Conservation (phyloP, 768 basidiomycete genomes). For the Leccinum broughii region DNA sequence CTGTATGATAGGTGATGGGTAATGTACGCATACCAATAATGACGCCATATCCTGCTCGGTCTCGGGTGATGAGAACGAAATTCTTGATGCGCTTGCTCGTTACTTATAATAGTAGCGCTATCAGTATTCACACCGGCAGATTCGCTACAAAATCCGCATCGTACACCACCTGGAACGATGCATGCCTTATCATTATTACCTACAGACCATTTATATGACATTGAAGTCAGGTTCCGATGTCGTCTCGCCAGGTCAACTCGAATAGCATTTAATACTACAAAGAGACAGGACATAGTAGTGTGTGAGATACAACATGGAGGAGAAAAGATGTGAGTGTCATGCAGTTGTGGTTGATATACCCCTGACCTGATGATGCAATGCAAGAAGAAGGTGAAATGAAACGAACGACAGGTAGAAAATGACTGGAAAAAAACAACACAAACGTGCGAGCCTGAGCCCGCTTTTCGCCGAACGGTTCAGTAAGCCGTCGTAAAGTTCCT, state of each 20-base stretch:
- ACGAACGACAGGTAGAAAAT: constrained; percentile 15
- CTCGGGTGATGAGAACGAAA: too few species aligned
- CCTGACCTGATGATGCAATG: constrained; percentile 11
- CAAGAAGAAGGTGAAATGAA: constrained; percentile 15
- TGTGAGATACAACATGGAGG: constrained; percentile 15
- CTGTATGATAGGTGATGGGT: neutral
- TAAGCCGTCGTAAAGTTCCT: constrained; percentile 61
- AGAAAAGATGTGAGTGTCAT: constrained; percentile 3
- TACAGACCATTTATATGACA: neutral
- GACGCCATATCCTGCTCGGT: too few species aligned
- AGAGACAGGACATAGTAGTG: constrained; percentile 1
- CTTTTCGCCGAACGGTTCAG: constrained; percentile 27
- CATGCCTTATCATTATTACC: neutral
- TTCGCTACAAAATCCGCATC: too few species aligned
- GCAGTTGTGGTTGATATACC: constrained; percentile 12
- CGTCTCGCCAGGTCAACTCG: neutral
- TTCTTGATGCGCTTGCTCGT: too few species aligned
- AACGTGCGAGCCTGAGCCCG: neutral
- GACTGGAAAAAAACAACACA: neutral
- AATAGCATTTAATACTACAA: constrained; percentile 8
- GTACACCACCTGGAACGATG: too few species aligned
- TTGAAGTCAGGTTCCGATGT: constrained; percentile 69
- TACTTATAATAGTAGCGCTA: too few species aligned
- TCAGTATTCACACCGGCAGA: too few species aligned
- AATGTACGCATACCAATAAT: too few species aligned